Evolutionary conservation across 23 red algal species (phyloP).

Genomic region (Chondrus crispus): DNA sequence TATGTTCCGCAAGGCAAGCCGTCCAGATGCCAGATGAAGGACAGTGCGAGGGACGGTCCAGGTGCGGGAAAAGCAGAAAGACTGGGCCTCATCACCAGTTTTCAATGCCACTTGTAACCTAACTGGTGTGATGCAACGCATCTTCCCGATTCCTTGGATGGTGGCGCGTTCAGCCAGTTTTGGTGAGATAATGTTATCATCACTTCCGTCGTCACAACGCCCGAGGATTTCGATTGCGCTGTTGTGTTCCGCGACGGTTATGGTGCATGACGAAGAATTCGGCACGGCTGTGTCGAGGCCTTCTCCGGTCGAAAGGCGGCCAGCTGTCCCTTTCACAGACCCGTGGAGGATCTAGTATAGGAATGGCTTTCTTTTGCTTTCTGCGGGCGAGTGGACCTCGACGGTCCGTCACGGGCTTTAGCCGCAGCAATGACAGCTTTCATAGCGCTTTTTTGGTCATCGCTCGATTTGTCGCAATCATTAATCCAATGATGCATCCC

Average conservation of each 20-base stretch:
- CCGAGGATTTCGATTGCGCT: background rate
- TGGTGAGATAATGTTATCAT: constrained; percentile 1
- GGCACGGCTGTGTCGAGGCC: background rate
- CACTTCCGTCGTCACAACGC: constrained; percentile 34
- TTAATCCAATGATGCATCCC: background rate
- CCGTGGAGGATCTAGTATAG: no score
- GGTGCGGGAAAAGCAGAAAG: background rate
- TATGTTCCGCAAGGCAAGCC: background rate
- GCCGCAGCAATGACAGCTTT: background rate
- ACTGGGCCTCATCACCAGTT: background rate
- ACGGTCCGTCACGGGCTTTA: background rate
- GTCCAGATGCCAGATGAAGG: background rate
- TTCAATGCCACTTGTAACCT: background rate
- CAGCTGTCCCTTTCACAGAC: no score
- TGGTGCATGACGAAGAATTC: constrained; percentile 3
- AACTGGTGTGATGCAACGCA: background rate
- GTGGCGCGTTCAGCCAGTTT: background rate
- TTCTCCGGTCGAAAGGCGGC: no score
- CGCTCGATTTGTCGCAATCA: background rate
- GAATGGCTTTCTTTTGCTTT: no score
- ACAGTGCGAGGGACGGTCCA: background rate
- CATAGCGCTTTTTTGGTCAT: background rate
- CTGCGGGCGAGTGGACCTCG: background rate
- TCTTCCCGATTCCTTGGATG: constrained; percentile 13
- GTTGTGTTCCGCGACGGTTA: background rate